A percentile compares a stretch with the other conserved stretches of the same genome.
These are phyloP conservation scores for Amorphotheca resinae DNA, from an alignment of 495 filamentous ascomycete species.

Conservation along the genomic window DNA sequence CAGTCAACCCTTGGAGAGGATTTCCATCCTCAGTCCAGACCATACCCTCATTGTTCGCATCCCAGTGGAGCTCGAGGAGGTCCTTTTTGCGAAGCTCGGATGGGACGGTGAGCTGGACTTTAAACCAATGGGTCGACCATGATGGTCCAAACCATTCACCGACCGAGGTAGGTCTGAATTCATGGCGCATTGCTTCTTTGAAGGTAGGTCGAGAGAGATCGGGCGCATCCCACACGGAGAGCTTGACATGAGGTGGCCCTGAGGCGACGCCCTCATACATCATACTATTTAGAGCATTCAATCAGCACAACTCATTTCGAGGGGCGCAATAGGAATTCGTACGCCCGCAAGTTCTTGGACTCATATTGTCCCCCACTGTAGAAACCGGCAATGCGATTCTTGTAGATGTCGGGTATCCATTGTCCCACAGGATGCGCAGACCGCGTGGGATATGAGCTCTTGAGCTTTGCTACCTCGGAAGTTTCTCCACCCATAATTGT, in stretches of 20 bases:
- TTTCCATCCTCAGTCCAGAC: conserved; percentile 82
- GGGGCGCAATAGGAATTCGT: conserved; percentile 5
- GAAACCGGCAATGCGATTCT: conserved; percentile 71
- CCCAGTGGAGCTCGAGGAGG: conserved; percentile 88
- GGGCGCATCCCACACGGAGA: conserved; percentile 78
- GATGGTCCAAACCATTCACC: conserved; percentile 81
- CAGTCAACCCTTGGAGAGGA: conserved; percentile 84
- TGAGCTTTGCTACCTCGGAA: conserved; percentile 20
- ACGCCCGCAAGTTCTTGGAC: conserved; percentile 59
- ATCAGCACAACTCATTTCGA: neutral
- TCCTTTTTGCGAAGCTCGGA: conserved; percentile 54
- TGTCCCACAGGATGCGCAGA: conserved; percentile 51
- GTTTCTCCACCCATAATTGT: conserved; percentile 31
- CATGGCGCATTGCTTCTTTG: conserved; percentile 68
- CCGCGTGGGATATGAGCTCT: conserved; percentile 32
- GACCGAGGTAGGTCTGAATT: conserved; percentile 63
- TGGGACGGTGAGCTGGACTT: conserved; percentile 65
- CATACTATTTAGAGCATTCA: conserved; percentile 36
- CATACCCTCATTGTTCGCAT: conserved; percentile 81
- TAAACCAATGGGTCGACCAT: conserved; percentile 99
- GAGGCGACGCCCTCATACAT: conserved; percentile 61
- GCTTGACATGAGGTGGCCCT: conserved; percentile 64
- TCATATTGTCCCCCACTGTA: conserved; percentile 70
- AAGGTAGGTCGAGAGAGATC: conserved; percentile 74
- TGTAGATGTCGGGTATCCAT: conserved; percentile 79